Evolutionary conservation across 176 grass and related monocot genomes (phyloP).

Genomic region (Zoysia pacifica): DNA sequence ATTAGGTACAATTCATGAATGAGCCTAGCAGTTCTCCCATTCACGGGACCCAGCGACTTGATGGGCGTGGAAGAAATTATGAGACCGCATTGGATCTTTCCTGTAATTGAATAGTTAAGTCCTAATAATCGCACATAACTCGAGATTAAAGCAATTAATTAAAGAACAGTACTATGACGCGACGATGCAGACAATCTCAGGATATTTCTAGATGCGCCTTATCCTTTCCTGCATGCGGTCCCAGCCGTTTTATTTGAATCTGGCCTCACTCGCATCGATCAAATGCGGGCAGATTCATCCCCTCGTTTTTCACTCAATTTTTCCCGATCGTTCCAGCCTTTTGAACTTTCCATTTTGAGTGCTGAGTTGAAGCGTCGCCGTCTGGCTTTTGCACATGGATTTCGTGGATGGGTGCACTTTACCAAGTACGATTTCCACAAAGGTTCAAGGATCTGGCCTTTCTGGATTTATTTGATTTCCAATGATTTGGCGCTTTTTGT

Average conservation of each 20-base stretch:
- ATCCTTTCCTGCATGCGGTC: conserved; percentile 13
- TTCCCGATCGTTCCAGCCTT: neutral
- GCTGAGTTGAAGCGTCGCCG: too few relatives aligned
- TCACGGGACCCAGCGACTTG: neutral
- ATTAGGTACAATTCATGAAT: neutral
- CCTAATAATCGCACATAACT: neutral
- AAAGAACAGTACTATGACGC: neutral
- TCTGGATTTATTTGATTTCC: neutral
- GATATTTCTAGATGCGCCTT: neutral
- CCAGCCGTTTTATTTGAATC: neutral
- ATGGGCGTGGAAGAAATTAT: neutral
- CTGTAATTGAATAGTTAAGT: conserved; percentile 5
- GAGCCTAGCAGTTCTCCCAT: conserved; percentile 9
- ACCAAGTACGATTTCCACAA: neutral
- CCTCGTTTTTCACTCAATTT: neutral
- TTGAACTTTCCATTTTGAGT: neutral
- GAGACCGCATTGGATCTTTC: conserved; percentile 14
- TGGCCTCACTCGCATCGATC: neutral
- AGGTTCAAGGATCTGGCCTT: neutral
- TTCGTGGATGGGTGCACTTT: too few relatives aligned
- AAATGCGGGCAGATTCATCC: neutral
- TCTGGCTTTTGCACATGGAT: too few relatives aligned
- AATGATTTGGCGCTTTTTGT: neutral
- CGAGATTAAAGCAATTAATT: neutral
- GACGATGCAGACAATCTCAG: neutral